These are phyloP conservation scores for Coprinellus micaceus DNA, from an alignment of 768 basidiomycete genomes.

Conservation along the genomic window DNA sequence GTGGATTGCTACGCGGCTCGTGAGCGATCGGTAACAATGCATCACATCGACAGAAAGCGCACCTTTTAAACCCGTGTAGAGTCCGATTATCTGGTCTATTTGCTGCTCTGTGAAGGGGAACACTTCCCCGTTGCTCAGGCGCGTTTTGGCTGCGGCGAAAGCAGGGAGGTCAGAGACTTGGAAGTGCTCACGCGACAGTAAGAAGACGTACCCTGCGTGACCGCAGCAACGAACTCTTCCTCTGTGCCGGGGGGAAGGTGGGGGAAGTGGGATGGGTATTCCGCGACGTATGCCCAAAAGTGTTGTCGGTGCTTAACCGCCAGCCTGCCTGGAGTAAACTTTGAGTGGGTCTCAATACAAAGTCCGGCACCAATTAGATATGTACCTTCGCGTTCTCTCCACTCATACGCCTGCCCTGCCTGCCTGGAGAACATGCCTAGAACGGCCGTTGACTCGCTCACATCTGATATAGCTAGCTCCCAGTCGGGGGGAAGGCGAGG, in stretches of 20 bases:
- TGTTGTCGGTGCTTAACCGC: constrained; percentile 25
- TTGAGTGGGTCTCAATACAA: background rate
- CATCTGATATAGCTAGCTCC: constrained; percentile 38
- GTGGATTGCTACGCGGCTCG: background rate
- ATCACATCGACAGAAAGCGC: constrained; percentile 4
- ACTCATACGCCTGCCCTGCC: constrained; percentile 29
- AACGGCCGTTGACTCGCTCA: constrained; percentile 29
- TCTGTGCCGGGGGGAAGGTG: constrained; percentile 35
- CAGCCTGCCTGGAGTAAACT: constrained; percentile 17
- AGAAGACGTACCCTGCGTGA: constrained; percentile 27
- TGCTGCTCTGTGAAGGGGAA: constrained; percentile 36
- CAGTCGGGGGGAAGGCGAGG: constrained; percentile 33
- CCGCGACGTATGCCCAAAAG: constrained; percentile 42
- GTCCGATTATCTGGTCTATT: constrained; percentile 35
- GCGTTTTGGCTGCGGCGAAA: constrained; percentile 16
- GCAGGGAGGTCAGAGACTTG: background rate
- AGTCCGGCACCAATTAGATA: background rate
- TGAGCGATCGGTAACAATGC: background rate
- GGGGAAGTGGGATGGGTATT: constrained; percentile 39
- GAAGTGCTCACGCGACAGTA: background rate
- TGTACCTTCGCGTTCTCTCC: constrained; percentile 33
- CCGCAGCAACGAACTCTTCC: constrained; percentile 28
- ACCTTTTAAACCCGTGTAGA: constrained; percentile 37
- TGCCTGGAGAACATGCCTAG: constrained; percentile 37
- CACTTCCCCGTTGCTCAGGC: constrained; percentile 26